Evolutionary conservation across 192 early-diverging fungal species (phyloP), one percentile per base, ranked within the genome.

Genomic region (Mortierella alpina): DNA sequence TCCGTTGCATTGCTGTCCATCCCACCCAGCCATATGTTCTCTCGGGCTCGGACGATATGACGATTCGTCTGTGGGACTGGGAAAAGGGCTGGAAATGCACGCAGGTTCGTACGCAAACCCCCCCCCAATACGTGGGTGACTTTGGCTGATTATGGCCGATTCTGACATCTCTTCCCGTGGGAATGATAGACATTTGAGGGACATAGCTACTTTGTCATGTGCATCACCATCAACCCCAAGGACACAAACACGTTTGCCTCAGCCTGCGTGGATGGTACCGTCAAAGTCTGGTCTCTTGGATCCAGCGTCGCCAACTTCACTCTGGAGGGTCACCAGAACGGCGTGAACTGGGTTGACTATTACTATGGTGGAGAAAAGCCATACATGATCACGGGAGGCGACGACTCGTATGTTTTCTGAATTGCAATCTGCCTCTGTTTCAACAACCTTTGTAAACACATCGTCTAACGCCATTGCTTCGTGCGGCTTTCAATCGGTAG

Each of bases 21-120:
- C 95, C 95, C 49, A 95, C 96, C n/a, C 96, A 96, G 73, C 93
- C 98, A 45, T 93, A 93, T 61, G 87, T 99, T 39, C 85, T 99
- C 54, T 95, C 96, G 4, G 92, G 95, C 61, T 98, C 97, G 6
- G 98, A 99, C 75, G 98, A 99, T 72, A 95, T 96, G 93, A 89
- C 92, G 5, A 97, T 99, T 82, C 97, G 96, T 82, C 86, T 99
- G 65, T 99, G 97, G 97, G 95, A 99, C 86, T 99, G 97, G 97
- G 98, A 99, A 50, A 97, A 98, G 84, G 92, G 91, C 81, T 99
- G 98, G 98, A 96, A 91, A 82, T 95, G 94, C 85, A 84, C 96
- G 65, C 95, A 95, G 87, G 94, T 95, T 67, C 46, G 72, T 66
- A 7, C 7, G 11, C 51, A 14, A 20, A 53, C 39, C 10, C n/a